phyloP scores from a whole-genome alignment of 441 rosid species.

The Hura crepitans region DNA sequence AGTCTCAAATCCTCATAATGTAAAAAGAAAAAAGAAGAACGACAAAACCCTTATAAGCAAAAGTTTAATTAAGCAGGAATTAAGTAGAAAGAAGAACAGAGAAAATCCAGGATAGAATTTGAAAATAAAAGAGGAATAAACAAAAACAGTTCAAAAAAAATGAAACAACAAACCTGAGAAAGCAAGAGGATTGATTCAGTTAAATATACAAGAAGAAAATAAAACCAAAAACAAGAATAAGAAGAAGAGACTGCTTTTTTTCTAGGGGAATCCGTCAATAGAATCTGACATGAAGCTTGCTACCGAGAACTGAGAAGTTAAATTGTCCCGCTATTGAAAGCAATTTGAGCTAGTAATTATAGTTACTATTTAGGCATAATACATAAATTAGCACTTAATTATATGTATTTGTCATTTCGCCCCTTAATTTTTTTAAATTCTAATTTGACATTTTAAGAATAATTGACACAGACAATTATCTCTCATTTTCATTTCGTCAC shows the following conservation, averaged over 20 bases:
- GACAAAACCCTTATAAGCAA: not conserved
- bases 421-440: too few relatives aligned
- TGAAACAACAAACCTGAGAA: not conserved
- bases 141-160: not conserved
- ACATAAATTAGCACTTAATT: too few relatives aligned
- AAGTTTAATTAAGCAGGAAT: not conserved
- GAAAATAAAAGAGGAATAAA: not conserved
- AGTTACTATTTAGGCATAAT: not conserved
- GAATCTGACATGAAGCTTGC: conserved; percentile 6
- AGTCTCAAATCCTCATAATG: not conserved
- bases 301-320: not conserved
- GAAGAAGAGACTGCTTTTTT: not conserved
- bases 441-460: too few relatives aligned
- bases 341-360: not conserved
- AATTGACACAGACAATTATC: too few relatives aligned
- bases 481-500: too few relatives aligned
- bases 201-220: not conserved
- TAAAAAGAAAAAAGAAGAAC: not conserved
- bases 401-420: too few relatives aligned
- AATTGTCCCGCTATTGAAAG: conserved; percentile 6
- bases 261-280: conserved; percentile 15
- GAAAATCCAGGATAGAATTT: not conserved
- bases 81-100: not conserved
- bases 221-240: too few relatives aligned
- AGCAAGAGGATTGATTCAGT: not conserved